Evolutionary conservation across 345 rosid genomes (phyloP).

Genomic region (Stellera chamaejasme): DNA sequence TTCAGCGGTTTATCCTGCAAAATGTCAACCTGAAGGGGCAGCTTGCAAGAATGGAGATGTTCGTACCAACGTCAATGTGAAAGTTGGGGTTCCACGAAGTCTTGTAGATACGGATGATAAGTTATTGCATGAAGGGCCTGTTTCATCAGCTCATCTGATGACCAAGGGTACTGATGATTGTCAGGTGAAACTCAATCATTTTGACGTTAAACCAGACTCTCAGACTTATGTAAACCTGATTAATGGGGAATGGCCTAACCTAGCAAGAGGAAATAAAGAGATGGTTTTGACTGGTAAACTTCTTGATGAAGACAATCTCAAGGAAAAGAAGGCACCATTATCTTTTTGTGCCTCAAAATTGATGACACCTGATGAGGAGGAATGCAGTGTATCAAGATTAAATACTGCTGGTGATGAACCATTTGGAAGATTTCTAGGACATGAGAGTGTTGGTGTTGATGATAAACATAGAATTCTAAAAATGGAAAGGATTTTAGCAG

Average conservation of each 20-base stretch:
- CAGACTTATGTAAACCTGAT: slow-evolving; percentile 9
- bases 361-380: slow-evolving; percentile 12
- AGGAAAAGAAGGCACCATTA: slow-evolving; percentile 13
- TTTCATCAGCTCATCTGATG: slow-evolving; percentile 5
- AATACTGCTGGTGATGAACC: too few species aligned
- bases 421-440: neutral
- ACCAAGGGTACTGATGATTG: slow-evolving; percentile 8
- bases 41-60: slow-evolving; percentile 11
- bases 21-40: slow-evolving; percentile 22
- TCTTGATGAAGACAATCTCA: slow-evolving; percentile 3
- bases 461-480: slow-evolving; percentile 8
- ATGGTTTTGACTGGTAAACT: slow-evolving; percentile 10
- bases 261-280: slow-evolving; percentile 8
- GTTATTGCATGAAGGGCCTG: slow-evolving; percentile 12
- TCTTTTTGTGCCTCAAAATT: slow-evolving; percentile 13
- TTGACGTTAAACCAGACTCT: neutral
- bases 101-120: slow-evolving; percentile 5
- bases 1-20: slow-evolving; percentile 20
- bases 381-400: neutral
- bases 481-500: slow-evolving; percentile 11
- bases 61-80: slow-evolving; percentile 10
- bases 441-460: slow-evolving; percentile 7
- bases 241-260: slow-evolving; percentile 13
- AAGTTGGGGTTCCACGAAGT: slow-evolving; percentile 13
- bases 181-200: slow-evolving; percentile 3